Conservation (phyloP, 2,329 filamentous ascomycete species). For the Aspergillus ustus region DNA sequence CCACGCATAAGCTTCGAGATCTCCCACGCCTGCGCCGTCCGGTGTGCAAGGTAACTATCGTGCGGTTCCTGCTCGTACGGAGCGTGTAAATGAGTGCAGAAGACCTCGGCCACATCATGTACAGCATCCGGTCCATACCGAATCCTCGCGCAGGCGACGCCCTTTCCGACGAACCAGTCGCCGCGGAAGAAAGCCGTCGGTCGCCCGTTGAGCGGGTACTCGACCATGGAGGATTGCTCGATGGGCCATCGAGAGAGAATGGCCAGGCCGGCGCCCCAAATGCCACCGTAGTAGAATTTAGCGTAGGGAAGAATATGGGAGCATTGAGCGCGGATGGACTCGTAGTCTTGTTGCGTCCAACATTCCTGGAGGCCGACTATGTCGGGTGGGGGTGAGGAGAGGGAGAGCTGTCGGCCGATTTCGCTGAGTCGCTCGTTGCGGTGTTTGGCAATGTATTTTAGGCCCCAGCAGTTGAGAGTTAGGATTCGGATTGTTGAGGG, state of each 20-base stretch:
- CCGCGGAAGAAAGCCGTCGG: slow-evolving; percentile 93
- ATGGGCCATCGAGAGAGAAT: slow-evolving; percentile 94
- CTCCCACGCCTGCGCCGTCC: slow-evolving; percentile 92
- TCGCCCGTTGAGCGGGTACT: slow-evolving; percentile 88
- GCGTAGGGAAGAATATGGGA: slow-evolving; percentile 78
- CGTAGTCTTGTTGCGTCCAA: slow-evolving; percentile 86
- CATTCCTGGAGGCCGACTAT: slow-evolving; percentile 96
- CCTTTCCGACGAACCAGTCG: slow-evolving; percentile 96
- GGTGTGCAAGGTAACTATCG: slow-evolving; percentile 88
- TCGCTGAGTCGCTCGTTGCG: slow-evolving; percentile 78
- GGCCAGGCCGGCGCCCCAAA: slow-evolving; percentile 85
- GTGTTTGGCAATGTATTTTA: slow-evolving; percentile 81
- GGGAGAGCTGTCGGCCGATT: slow-evolving; percentile 80
- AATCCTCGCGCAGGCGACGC: slow-evolving; percentile 82
- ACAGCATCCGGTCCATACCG: slow-evolving; percentile 64
- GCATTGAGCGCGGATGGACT: slow-evolving; percentile 74
- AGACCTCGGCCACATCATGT: slow-evolving; percentile 79
- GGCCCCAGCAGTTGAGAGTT: slow-evolving; percentile 96
- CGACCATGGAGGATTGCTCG: slow-evolving; percentile 81
- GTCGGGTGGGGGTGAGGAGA: slow-evolving; percentile 69
- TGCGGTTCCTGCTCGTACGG: slow-evolving; percentile 80
- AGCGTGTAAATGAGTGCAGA: slow-evolving; percentile 90
- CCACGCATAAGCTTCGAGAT: slow-evolving; percentile 85
- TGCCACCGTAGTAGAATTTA: slow-evolving; percentile 90
- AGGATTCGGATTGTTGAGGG: slow-evolving; percentile 73